Conservation (phyloP, 2,329 filamentous ascomycete genomes). For the Colletotrichum australisinense region DNA sequence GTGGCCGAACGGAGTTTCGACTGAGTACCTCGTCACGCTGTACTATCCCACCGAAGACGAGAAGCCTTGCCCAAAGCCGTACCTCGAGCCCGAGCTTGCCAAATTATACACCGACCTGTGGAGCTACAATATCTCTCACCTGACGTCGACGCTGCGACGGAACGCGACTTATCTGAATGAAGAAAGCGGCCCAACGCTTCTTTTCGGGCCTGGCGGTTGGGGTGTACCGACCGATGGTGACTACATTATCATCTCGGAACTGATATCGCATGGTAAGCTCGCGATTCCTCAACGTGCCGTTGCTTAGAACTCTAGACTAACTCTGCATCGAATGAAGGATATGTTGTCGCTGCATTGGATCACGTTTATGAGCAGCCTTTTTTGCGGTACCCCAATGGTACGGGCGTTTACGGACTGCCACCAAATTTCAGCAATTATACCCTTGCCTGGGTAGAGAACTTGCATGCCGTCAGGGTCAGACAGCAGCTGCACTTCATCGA, state of each 20-base stretch:
- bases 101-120: slow-evolving; percentile 12
- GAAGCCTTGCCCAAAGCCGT: slow-evolving; percentile 10
- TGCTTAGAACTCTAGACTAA: background rate
- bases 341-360: slow-evolving; percentile 41
- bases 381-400: slow-evolving; percentile 43
- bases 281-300: too few relatives aligned
- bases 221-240: slow-evolving; percentile 29
- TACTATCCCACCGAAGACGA: slow-evolving; percentile 31
- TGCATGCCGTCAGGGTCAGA: slow-evolving; percentile 37
- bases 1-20: slow-evolving; percentile 23
- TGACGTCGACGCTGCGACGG: slow-evolving; percentile 29
- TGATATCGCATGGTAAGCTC: slow-evolving; percentile 27
- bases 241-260: slow-evolving; percentile 26
- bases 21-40: slow-evolving; percentile 33
- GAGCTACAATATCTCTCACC: slow-evolving; percentile 23
- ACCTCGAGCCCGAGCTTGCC: slow-evolving; percentile 32
- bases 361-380: slow-evolving; percentile 44
- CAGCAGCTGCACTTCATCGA: slow-evolving; percentile 39
- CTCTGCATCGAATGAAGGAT: slow-evolving; percentile 38
- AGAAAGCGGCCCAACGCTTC: slow-evolving; percentile 16
- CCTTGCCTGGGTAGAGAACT: background rate
- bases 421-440: slow-evolving; percentile 21
- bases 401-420: slow-evolving; percentile 38
- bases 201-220: slow-evolving; percentile 32
- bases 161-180: slow-evolving; percentile 18